phyloP scores from a whole-genome alignment of 345 rosid genomes.

The Eucalyptus marginata region DNA sequence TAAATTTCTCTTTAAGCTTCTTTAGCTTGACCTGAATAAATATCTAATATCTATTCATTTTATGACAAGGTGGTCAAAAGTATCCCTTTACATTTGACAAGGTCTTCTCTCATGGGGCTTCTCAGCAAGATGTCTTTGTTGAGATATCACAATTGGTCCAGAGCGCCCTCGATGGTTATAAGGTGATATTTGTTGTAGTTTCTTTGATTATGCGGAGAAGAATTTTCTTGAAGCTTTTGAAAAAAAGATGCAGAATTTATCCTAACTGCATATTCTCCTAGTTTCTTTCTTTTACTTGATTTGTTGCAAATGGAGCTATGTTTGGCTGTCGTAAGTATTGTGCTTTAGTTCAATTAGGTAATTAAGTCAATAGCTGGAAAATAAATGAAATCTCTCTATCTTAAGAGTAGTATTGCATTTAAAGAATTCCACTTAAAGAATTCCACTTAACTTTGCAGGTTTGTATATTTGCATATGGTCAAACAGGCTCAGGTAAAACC shows the following conservation, averaged over 20 bases:
- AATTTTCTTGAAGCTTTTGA: not conserved
- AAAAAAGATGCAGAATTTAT: not conserved
- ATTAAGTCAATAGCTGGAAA: not conserved
- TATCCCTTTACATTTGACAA: slow-evolving; percentile 90
- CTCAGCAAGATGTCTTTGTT: slow-evolving; percentile 78
- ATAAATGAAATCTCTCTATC: not conserved
- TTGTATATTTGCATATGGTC: slow-evolving; percentile 97
- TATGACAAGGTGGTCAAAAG: slow-evolving; percentile 44
- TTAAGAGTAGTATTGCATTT: not conserved
- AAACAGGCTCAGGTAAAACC: slow-evolving; percentile 97
- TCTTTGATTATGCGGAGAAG: not conserved
- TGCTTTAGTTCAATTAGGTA: not conserved
- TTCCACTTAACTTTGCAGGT: slow-evolving; percentile 34
- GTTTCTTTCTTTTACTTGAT: not conserved
- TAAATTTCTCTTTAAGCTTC: not conserved
- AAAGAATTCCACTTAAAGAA: not conserved
- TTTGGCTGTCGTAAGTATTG: not conserved
- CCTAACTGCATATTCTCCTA: not conserved
- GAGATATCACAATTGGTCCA: slow-evolving; percentile 94
- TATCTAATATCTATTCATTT: not conserved
- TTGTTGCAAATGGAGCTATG: not conserved
- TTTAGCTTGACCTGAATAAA: not conserved
- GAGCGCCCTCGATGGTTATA: slow-evolving; percentile 96
- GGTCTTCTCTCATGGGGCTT: slow-evolving; percentile 74
- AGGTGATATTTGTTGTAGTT: slow-evolving; percentile 24